Percentiles rank a stretch among this genome's conserved stretches.
Conservation (phyloP, 768 basidiomycete genomes). For the Pleurotus salmoneostramineus region DNA sequence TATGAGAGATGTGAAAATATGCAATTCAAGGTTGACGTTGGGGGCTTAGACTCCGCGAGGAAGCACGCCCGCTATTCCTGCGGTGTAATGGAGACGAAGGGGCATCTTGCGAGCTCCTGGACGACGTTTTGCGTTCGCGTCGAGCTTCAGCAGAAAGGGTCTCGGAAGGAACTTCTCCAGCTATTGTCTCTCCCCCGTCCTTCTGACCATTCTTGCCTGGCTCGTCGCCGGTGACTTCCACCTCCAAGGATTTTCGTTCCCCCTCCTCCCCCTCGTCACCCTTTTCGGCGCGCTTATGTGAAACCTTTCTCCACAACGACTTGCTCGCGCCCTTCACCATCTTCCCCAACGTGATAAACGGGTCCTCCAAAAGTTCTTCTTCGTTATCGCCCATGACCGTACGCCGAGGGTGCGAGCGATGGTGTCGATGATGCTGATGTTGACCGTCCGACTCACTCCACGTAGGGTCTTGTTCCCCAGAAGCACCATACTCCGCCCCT, state of each 20-base stretch:
- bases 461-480: background rate
- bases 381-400: constrained; percentile 15
- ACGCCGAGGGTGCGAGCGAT: constrained; percentile 16
- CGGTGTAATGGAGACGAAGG: too few species aligned
- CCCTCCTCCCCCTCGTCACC: constrained; percentile 10
- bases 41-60: background rate
- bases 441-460: constrained; percentile 5
- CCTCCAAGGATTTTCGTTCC: too few species aligned
- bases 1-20: background rate
- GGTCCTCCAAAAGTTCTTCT: constrained; percentile 36
- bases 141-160: background rate
- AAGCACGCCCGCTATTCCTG: background rate
- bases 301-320: constrained; percentile 48
- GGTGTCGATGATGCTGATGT: constrained; percentile 14
- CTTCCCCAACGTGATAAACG: constrained; percentile 44
- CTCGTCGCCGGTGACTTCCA: too few species aligned
- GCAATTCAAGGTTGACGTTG: background rate
- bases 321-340: constrained; percentile 48
- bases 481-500: background rate
- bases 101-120: background rate
- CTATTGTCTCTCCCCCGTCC: background rate
- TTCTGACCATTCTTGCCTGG: too few species aligned
- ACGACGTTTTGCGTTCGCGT: background rate
- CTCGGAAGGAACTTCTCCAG: background rate
- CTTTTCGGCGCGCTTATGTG: constrained; percentile 26